These are phyloP conservation scores for Bipolaris gigantea DNA, from an alignment of 2,329 filamentous ascomycete species.

Conservation along the genomic window DNA sequence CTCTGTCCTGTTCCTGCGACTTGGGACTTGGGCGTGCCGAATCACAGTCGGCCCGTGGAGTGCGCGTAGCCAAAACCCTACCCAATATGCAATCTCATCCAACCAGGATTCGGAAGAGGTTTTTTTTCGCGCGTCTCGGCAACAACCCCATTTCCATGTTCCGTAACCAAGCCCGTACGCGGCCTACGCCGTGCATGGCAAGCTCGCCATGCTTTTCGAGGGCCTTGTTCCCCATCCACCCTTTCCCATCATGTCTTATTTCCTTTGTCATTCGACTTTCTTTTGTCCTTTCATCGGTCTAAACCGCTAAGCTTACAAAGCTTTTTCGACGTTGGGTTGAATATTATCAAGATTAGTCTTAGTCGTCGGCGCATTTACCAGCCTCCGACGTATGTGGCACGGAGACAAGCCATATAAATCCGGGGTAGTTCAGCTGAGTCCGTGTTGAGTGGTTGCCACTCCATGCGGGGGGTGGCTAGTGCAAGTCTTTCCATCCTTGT, in stretches of 20 bases:
- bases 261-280: neutral
- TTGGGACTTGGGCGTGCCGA: neutral
- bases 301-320: too few species aligned
- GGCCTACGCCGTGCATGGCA: slow-evolving; percentile 1
- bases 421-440: slow-evolving; percentile 18
- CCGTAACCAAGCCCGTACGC: neutral
- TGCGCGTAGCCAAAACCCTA: neutral
- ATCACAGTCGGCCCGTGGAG: slow-evolving; percentile 6
- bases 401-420: slow-evolving; percentile 13
- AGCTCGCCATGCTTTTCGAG: slow-evolving; percentile 10
- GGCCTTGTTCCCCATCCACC: neutral
- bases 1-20: slow-evolving; percentile 2
- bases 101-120: neutral
- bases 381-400: slow-evolving; percentile 31
- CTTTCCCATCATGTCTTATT: neutral
- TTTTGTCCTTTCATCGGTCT: too few species aligned
- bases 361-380: slow-evolving; percentile 5
- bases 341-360: too few species aligned
- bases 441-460: neutral
- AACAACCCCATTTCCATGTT: neutral
- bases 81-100: neutral
- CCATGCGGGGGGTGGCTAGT: slow-evolving; percentile 8
- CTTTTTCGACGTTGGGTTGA: too few species aligned
- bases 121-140: slow-evolving; percentile 1
- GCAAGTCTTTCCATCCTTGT: neutral